phyloP scores from a whole-genome alignment of 306 rosid species.

The Dalbergia cultrata region DNA sequence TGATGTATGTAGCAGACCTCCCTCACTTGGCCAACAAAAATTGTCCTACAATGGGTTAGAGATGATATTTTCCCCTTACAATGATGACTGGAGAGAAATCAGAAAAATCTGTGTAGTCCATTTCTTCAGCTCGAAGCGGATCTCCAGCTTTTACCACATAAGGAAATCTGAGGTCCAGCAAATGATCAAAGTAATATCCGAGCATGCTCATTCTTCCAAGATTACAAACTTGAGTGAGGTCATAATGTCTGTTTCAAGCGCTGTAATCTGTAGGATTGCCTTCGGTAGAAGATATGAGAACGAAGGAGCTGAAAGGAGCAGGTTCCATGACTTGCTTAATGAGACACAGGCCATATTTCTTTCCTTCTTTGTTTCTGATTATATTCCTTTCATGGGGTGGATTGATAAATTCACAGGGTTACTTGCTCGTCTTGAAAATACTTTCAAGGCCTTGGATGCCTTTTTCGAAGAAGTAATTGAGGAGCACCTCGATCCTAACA shows the following conservation, averaged over 20 bases:
- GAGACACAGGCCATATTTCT: constrained; percentile 19
- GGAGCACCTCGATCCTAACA: constrained; percentile 16
- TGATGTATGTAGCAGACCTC: not conserved
- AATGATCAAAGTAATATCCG: not conserved
- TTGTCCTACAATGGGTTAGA: constrained; percentile 4
- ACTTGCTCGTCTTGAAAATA: constrained; percentile 14
- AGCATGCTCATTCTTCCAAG: not conserved
- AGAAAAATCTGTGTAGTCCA: constrained; percentile 19
- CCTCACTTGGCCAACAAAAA: not conserved
- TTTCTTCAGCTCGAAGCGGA: constrained; percentile 1
- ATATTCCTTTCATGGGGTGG: constrained; percentile 32
- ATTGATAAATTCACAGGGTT: constrained; percentile 26
- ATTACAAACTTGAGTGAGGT: constrained; percentile 21
- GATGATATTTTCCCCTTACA: constrained; percentile 4
- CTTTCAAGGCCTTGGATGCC: constrained; percentile 10
- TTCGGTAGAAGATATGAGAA: constrained; percentile 11
- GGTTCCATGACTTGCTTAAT: constrained; percentile 20
- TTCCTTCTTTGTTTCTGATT: constrained; percentile 30
- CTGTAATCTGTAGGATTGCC: not conserved
- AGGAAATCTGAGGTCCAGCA: constrained; percentile 12
- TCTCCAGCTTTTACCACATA: constrained; percentile 1
- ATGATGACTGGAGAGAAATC: constrained; percentile 28
- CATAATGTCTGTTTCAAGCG: not conserved
- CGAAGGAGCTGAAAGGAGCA: constrained; percentile 23
- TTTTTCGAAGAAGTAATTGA: constrained; percentile 31